Percentiles rank a stretch among this genome's conserved stretches.
Evolutionary conservation across 1,284 basidiomycete species (phyloP).

Genomic region (Malassezia restricta): DNA sequence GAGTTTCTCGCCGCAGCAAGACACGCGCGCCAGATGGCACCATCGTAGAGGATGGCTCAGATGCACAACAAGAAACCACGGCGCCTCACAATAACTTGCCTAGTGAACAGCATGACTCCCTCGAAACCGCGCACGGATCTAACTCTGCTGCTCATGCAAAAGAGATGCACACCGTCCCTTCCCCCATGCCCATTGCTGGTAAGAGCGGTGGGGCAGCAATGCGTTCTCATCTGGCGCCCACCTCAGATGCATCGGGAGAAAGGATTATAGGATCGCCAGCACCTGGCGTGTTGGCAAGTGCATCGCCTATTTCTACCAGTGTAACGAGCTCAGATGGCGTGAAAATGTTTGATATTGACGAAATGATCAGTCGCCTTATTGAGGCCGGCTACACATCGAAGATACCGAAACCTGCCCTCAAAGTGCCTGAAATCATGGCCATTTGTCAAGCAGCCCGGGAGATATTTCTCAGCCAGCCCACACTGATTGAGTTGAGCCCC

Average conservation of each 20-base stretch:
- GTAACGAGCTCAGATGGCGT: constrained; percentile 21
- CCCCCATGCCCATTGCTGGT: background rate
- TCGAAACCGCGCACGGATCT: too few species aligned
- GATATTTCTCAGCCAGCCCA: constrained; percentile 90
- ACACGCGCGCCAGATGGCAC: constrained; percentile 25
- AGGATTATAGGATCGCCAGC: constrained; percentile 8
- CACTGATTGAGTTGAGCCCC: constrained; percentile 89
- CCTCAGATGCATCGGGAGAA: background rate
- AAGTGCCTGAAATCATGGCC: constrained; percentile 88
- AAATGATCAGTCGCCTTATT: constrained; percentile 91
- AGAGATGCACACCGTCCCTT: too few species aligned
- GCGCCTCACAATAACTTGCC: too few species aligned
- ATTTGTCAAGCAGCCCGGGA: constrained; percentile 95
- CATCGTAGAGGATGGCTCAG: constrained; percentile 20
- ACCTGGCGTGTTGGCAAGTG: background rate
- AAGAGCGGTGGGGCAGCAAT: background rate
- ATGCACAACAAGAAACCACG: constrained; percentile 19
- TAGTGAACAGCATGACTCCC: too few species aligned
- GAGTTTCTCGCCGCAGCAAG: constrained; percentile 36
- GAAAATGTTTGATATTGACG: constrained; percentile 75
- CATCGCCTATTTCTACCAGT: constrained; percentile 18
- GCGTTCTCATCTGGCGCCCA: too few species aligned
- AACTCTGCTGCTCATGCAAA: too few species aligned
- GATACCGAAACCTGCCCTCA: constrained; percentile 89
- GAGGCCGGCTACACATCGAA: constrained; percentile 97